Conservation (phyloP, 2,329 filamentous ascomycete genomes). For the Colletotrichum abscissum region DNA sequence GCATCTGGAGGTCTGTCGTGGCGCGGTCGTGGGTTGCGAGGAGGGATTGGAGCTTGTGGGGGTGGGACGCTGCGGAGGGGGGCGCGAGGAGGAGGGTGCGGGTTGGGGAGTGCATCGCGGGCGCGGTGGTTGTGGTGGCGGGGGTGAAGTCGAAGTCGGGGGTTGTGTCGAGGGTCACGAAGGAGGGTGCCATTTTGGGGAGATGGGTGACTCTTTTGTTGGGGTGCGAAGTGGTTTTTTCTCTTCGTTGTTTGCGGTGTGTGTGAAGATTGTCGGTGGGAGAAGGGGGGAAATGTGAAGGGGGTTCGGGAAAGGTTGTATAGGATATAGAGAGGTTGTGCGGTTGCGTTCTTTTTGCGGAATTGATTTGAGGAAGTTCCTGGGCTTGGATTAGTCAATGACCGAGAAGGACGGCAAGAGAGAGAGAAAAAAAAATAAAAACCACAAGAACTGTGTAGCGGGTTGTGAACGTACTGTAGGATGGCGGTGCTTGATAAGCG, state of each 20-base stretch:
- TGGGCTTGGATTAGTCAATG: constrained; percentile 30
- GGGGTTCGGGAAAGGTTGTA: not conserved
- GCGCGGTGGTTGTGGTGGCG: constrained; percentile 41
- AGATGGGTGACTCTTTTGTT: not conserved
- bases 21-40: constrained; percentile 79
- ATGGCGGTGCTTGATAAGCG: constrained; percentile 31
- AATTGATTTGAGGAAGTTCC: constrained; percentile 7
- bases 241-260: not conserved
- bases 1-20: constrained; percentile 93
- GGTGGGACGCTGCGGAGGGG: constrained; percentile 88
- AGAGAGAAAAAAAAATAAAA: constrained; percentile 7
- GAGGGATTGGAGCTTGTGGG: constrained; percentile 78
- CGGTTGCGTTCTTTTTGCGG: constrained; percentile 13
- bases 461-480: constrained; percentile 16
- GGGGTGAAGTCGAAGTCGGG: constrained; percentile 60
- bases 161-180: constrained; percentile 66
- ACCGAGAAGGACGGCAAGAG: not conserved
- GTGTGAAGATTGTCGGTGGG: not conserved
- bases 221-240: not conserved
- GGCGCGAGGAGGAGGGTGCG: constrained; percentile 89
- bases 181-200: constrained; percentile 60
- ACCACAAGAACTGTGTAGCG: constrained; percentile 15
- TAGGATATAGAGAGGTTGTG: not conserved
- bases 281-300: not conserved
- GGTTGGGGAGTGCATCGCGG: constrained; percentile 42